Conservation (phyloP, 257 asterid species). For the Solanum infundibuliforme region DNA sequence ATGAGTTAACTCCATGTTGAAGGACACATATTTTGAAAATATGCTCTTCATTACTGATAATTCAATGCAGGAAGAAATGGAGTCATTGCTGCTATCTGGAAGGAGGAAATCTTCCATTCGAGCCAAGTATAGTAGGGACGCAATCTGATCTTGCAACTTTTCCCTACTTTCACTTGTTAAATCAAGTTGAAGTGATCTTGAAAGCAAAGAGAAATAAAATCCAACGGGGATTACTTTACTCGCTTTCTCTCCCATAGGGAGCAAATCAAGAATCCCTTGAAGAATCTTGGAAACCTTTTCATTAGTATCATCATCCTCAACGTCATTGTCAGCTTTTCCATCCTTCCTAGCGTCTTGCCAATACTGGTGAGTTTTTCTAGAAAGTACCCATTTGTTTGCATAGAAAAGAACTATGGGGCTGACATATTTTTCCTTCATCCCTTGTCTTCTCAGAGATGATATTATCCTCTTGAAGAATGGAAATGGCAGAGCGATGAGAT, state of each 20-base stretch:
- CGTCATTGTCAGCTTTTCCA: neutral
- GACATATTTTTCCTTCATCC: slow-evolving; percentile 67
- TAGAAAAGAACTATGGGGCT: slow-evolving; percentile 52
- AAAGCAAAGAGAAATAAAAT: slow-evolving; percentile 51
- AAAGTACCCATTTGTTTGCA: slow-evolving; percentile 36
- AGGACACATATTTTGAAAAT: slow-evolving; percentile 28
- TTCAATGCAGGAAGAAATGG: slow-evolving; percentile 15
- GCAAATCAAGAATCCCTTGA: slow-evolving; percentile 41
- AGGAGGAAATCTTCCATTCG: slow-evolving; percentile 34
- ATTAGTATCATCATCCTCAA: neutral
- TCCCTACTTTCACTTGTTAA: slow-evolving; percentile 27
- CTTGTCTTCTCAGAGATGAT: slow-evolving; percentile 64
- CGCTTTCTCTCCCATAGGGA: slow-evolving; percentile 34
- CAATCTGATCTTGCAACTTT: slow-evolving; percentile 43
- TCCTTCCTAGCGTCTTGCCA: neutral
- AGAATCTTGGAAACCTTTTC: slow-evolving; percentile 10
- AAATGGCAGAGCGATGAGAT: slow-evolving; percentile 51
- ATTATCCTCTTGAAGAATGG: slow-evolving; percentile 51
- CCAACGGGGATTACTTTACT: slow-evolving; percentile 47
- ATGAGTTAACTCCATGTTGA: slow-evolving; percentile 11
- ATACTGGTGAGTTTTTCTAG: neutral
- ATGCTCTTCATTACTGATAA: slow-evolving; percentile 41
- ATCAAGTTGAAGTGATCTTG: slow-evolving; percentile 23
- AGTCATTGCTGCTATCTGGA: slow-evolving; percentile 7
- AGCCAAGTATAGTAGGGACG: slow-evolving; percentile 39